A percentile compares a stretch with the other conserved stretches of the same genome.
phyloP scores from a whole-genome alignment of 169 alveolate species.

The Neospora caninum region DNA sequence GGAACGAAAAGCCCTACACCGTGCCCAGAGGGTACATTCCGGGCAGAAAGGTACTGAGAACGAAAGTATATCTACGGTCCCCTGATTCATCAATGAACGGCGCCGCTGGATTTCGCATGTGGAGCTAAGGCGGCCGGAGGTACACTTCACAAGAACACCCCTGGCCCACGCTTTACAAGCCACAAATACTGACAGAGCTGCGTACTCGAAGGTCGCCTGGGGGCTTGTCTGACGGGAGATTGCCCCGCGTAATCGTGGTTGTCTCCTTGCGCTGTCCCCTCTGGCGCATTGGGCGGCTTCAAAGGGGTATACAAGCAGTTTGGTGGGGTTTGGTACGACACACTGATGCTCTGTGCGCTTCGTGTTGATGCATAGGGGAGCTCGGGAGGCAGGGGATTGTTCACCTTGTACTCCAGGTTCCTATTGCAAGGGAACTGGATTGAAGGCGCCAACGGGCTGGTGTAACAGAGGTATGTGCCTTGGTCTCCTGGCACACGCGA shows the following conservation, averaged over 20 bases:
- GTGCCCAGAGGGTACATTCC: constrained; percentile 16
- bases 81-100: background rate
- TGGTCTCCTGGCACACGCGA: background rate
- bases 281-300: too few species aligned
- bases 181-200: too few species aligned
- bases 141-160: too few species aligned
- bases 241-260: too few species aligned
- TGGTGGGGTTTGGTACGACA: too few species aligned
- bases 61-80: background rate
- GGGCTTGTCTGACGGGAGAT: too few species aligned
- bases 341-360: background rate
- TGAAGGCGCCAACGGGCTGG: background rate
- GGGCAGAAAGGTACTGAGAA: background rate
- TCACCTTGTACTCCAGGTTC: constrained; percentile 76
- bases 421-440: constrained; percentile 68
- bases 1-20: constrained; percentile 25
- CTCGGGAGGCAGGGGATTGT: constrained; percentile 27
- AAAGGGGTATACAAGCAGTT: too few species aligned
- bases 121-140: too few species aligned
- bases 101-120: too few species aligned
- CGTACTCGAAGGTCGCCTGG: too few species aligned
- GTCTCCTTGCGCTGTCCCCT: too few species aligned
- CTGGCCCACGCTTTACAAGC: too few species aligned
- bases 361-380: constrained; percentile 34
- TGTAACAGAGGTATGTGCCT: constrained; percentile 18